Percentiles rank a stretch among this genome's conserved stretches.
These are phyloP conservation scores for Phytophthora quininea DNA, from an alignment of 352 stramenopile genomes.

Conservation along the genomic window DNA sequence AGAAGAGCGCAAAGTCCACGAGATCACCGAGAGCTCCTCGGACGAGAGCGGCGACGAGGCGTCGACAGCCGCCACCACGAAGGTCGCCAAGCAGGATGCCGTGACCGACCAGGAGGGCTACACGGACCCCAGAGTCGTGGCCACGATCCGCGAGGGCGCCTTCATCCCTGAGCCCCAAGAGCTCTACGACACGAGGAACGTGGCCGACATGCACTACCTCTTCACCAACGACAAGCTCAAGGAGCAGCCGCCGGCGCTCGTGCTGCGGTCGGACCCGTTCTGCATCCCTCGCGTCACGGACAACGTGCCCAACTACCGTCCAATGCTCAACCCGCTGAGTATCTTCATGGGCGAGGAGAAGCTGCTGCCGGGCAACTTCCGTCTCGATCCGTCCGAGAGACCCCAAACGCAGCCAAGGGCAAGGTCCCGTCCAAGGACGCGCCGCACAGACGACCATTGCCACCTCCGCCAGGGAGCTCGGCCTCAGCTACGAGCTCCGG, in stretches of 20 bases:
- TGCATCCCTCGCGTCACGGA: conserved; percentile 77
- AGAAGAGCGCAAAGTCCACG: conserved; percentile 27
- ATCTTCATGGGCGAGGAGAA: conserved; percentile 75
- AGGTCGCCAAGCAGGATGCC: conserved; percentile 11
- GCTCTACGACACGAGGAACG: conserved; percentile 40
- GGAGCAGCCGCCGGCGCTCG: conserved; percentile 49
- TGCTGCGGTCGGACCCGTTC: conserved; percentile 67
- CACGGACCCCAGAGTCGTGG: conserved; percentile 17
- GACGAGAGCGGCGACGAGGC: conserved; percentile 37
- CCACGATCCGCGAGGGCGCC: conserved; percentile 25
- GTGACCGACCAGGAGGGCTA: conserved; percentile 1
- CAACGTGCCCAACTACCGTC: conserved; percentile 73
- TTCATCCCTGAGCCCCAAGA: conserved; percentile 30
- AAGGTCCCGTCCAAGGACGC: conserved; percentile 9
- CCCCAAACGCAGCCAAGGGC: conserved; percentile 13
- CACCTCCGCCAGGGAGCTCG: conserved; percentile 11
- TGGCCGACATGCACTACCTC: conserved; percentile 61
- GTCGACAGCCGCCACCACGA: not conserved
- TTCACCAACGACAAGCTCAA: conserved; percentile 76
- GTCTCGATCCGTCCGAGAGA: conserved; percentile 56
- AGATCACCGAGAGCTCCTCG: conserved; percentile 47
- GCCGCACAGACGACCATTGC: conserved; percentile 1
- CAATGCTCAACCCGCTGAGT: conserved; percentile 71
- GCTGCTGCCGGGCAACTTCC: conserved; percentile 70
- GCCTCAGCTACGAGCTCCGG: conserved; percentile 24